Conservation (phyloP, 495 filamentous ascomycete genomes). For the Astrothelium macrocarpum region DNA sequence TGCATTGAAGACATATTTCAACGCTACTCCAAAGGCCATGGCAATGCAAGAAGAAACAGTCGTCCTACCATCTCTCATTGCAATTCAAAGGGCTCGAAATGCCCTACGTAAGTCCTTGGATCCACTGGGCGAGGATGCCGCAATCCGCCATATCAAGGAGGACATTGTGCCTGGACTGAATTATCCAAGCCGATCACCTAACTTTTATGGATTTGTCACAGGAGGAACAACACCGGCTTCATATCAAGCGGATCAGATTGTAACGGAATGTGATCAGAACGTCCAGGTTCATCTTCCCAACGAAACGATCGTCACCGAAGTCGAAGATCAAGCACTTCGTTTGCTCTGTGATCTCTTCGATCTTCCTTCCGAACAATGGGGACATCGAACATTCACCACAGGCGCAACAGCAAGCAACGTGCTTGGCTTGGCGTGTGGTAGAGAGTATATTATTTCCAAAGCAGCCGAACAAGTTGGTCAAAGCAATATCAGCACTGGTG, state of each 20-base stretch:
- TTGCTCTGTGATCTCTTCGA: constrained; percentile 60
- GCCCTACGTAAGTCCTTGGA: not conserved
- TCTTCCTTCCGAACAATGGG: constrained; percentile 44
- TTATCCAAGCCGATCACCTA: constrained; percentile 47
- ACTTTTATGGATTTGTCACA: constrained; percentile 85
- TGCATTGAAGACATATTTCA: not conserved
- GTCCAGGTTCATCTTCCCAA: constrained; percentile 72
- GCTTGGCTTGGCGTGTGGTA: constrained; percentile 65
- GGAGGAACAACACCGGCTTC: constrained; percentile 76
- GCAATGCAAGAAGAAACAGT: not conserved
- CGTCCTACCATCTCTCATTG: not conserved
- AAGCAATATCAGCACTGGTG: constrained; percentile 44
- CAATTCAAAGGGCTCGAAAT: not conserved
- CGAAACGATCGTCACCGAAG: constrained; percentile 61
- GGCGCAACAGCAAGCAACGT: constrained; percentile 83
- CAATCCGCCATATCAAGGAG: constrained; percentile 39
- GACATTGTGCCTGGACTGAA: constrained; percentile 61
- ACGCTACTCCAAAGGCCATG: not conserved
- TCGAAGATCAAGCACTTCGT: constrained; percentile 61
- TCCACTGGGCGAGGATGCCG: not conserved
- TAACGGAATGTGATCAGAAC: constrained; percentile 71
- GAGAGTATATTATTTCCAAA: constrained; percentile 53
- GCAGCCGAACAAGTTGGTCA: constrained; percentile 30
- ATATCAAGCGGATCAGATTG: constrained; percentile 71
- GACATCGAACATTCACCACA: constrained; percentile 70